Percentiles rank a stretch among this genome's conserved stretches.
Evolutionary conservation across 2,329 filamentous ascomycete species (phyloP).

Genomic region (Trichoderma afroharzianum): DNA sequence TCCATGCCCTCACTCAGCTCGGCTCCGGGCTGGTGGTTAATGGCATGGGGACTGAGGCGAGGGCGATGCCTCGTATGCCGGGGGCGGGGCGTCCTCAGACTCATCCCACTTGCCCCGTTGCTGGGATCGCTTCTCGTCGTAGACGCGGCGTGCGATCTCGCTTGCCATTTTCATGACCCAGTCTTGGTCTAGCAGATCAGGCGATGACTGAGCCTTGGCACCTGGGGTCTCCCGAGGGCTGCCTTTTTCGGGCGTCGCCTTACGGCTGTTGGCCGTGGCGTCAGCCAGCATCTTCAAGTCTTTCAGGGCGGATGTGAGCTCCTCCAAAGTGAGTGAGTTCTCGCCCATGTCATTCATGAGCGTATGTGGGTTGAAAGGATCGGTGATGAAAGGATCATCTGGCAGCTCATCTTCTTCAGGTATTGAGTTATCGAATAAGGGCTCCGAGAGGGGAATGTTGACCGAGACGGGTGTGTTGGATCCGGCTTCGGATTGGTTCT

Average conservation of each 20-base stretch:
- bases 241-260: constrained; percentile 12
- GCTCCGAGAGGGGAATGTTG: constrained; percentile 58
- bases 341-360: constrained; percentile 24
- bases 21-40: constrained; percentile 13
- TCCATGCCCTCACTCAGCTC: background rate
- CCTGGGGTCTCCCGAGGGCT: constrained; percentile 25
- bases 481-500: constrained; percentile 43
- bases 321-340: constrained; percentile 23
- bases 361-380: constrained; percentile 28
- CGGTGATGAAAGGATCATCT: constrained; percentile 26
- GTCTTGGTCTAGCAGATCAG: constrained; percentile 69
- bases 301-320: constrained; percentile 24
- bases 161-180: constrained; percentile 93
- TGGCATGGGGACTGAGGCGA: constrained; percentile 34
- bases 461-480: constrained; percentile 53
- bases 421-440: constrained; percentile 53
- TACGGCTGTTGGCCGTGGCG: constrained; percentile 1
- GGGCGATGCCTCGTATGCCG: constrained; percentile 55
- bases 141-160: constrained; percentile 83
- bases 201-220: constrained; percentile 28
- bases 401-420: constrained; percentile 58
- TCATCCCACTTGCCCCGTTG: constrained; percentile 41
- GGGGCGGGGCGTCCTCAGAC: constrained; percentile 55
- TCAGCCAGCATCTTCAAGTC: constrained; percentile 22
- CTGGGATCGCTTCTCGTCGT: constrained; percentile 70